Conservation (phyloP, 257 asterid genomes). For the Solanum corneliomulleri region DNA sequence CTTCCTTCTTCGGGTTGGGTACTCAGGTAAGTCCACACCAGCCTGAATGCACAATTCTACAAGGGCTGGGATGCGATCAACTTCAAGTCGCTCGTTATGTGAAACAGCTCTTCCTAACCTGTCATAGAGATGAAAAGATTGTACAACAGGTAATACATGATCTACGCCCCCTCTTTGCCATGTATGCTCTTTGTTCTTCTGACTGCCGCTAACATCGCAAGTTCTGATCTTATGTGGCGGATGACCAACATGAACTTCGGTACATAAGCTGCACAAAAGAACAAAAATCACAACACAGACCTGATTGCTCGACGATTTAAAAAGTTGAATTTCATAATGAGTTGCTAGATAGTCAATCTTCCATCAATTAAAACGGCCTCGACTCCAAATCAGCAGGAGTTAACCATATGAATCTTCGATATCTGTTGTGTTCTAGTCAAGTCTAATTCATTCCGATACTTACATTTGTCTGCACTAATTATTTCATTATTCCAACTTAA, state of each 20-base stretch:
- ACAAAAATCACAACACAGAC: background rate
- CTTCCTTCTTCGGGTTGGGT: conserved; percentile 52
- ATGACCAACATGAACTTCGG: conserved; percentile 61
- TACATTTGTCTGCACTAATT: background rate
- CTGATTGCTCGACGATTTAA: background rate
- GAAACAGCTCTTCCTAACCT: conserved; percentile 64
- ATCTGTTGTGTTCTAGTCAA: background rate
- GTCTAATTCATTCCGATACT: background rate
- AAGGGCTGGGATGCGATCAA: conserved; percentile 62
- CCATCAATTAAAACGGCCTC: background rate
- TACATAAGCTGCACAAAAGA: conserved; percentile 35
- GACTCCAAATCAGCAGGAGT: background rate
- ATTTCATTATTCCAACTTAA: background rate
- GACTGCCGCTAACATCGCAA: conserved; percentile 42
- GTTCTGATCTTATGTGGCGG: conserved; percentile 59
- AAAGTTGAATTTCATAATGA: background rate
- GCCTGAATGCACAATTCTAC: conserved; percentile 76
- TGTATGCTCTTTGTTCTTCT: conserved; percentile 35
- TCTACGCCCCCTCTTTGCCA: conserved; percentile 56
- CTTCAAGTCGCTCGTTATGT: conserved; percentile 54
- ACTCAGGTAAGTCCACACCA: conserved; percentile 51
- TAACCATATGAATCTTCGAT: background rate
- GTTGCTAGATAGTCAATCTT: background rate
- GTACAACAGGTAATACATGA: conserved; percentile 37
- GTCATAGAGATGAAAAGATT: conserved; percentile 66